Base-by-base conservation (phyloP, 345 rosid species). In the Rhodamnia argentea region DNA sequence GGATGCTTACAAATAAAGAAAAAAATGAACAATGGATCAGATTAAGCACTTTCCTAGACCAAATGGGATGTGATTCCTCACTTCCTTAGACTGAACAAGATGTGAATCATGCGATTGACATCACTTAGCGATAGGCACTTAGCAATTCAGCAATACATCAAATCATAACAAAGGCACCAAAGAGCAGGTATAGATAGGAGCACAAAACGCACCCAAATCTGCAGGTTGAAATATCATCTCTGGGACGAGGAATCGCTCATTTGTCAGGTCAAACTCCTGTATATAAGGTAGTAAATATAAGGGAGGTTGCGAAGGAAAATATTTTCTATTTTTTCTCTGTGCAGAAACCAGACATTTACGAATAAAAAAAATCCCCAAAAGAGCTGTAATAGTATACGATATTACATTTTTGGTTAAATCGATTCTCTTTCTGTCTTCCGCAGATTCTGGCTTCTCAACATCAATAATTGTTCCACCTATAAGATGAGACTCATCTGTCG, bases 191-290 rank as follows among this genome's bases (percentile, higher is more conserved):
- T 40, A 70, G 78, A 18, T 86, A 70, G 78, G 44, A 70, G 44
- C 24, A 70, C 24, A 70, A 32, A 70, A 32, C 47, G 78, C 78
- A 96, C 99, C 98, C 92, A 96, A 91, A 94, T 97, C 99, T 23
- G 96, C 93, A 85, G 99, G 99, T 44, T 95, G 96, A 92, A 97
- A 97, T 85, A 97, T 90, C 92, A 95, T 96, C 92, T 97, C 99
- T 6, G 99, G 99, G 60, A 96, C 99, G 88, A 97, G 95, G 87
- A 97, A 97, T 23, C 98, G 93, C 86, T 97, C 99, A 87, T 96
- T 97, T 23, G 97, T 95, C 91, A 96, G 92, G 86, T 96, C 98
- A 83, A 97, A 94, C 92, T 97, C 99, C 99, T 97, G 95, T 87
- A 88, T 22, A 87, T 84, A 83, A 14, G 84, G 86, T 16, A 85